Evolutionary conservation across 139 green algal species (phyloP), one percentile per base, ranked within the genome.

Genomic region (Chlamydomonas urium): DNA sequence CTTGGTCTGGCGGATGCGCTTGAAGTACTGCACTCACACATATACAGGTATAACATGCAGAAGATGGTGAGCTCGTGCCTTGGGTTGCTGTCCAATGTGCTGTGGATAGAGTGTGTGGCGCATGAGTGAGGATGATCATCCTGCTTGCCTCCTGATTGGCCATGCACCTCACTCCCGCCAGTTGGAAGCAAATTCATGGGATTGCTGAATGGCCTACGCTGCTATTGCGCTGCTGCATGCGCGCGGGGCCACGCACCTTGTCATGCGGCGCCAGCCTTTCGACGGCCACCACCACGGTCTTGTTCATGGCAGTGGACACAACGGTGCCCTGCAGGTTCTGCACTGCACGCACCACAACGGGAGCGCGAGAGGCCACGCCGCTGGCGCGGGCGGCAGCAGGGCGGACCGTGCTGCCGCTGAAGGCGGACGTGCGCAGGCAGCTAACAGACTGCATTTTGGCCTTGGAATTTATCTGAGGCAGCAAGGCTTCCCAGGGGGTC

Each of bases 311-410:
- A 4, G 79, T 82, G 56, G 71, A 81, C 3, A 88, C 78, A 0
- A 87, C 81, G 5, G 58, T 65, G 35, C 79, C 80, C 76, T 82
- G 74, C 53, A 88, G 70, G 4, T 85, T 73, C 79, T 88, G 82
- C 38, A 83, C 79, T 34, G 78, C 79, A 23, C 60, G 59, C n/a
- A 88, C 79, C 2, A 79, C 78, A n/a, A n/a, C n/a, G n/a, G n/a
- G n/a, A n/a, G n/a, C n/a, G n/a, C 78, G 67, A 34, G 33, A 69
- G 56, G 65, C 50, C 38, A 28, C 2, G 6, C 26, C 32, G 17
- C 53, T 26, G 21, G 53, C 6, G 53, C 53, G 17, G 53, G 17
- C 53, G 53, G 53, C 53, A 14, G 21, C 53, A 63, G 6, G 14
- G 53, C 21, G 6, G 53, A 5, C 6, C n/a, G 21, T 8, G 53